Evolutionary conservation across 257 asterid genomes (phyloP).

Genomic region (Ilex asprella): DNA sequence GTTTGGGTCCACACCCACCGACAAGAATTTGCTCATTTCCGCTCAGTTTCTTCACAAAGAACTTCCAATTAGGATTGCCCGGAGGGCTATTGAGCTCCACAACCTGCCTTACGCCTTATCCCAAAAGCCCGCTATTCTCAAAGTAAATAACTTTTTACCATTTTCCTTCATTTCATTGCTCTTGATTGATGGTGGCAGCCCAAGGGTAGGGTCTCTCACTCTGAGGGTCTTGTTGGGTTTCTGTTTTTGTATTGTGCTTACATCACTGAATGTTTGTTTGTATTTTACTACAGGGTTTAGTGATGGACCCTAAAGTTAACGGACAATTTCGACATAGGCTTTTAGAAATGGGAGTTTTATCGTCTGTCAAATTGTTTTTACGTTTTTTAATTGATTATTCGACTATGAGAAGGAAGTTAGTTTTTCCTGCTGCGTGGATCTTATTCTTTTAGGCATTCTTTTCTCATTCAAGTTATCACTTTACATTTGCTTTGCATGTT

Average conservation of each 20-base stretch:
- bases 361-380: too few species aligned
- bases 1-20: neutral
- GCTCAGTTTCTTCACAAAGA: conserved; percentile 4
- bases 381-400: too few species aligned
- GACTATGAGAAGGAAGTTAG: neutral
- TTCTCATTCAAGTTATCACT: neutral
- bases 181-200: neutral
- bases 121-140: neutral
- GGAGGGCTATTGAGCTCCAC: neutral
- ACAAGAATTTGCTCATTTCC: neutral
- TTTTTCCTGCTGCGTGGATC: neutral
- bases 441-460: too few species aligned
- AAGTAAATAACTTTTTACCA: neutral
- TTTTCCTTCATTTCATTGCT: neutral
- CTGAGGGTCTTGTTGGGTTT: neutral
- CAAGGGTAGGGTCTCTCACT: neutral
- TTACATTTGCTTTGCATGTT: neutral
- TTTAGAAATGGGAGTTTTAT: too few species aligned
- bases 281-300: too few species aligned
- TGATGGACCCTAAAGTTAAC: too few species aligned
- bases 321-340: too few species aligned
- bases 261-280: too few species aligned
- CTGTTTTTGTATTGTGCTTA: neutral
- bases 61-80: conserved; percentile 1
- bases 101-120: neutral